Evolutionary conservation across 768 basidiomycete genomes (phyloP), one percentile per base, ranked within the genome.

Genomic region (Porphyrellus cyaneotinctus): DNA sequence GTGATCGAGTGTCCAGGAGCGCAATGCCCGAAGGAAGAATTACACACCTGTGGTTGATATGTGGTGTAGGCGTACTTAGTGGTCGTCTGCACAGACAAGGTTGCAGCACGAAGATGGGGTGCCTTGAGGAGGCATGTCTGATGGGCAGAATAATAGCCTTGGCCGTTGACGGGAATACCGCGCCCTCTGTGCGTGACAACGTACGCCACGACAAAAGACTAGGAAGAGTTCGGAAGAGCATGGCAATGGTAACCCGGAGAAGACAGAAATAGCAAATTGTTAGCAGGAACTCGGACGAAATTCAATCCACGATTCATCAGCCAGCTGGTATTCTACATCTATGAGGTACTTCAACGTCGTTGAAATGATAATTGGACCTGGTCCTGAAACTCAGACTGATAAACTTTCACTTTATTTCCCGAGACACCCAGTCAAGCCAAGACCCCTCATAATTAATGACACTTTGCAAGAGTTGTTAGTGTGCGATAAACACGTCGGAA

Each of bases 401-500:
- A 51, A 41, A 41, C 47, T 39, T 70, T 73, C 57, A 62, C 76
- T 75, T 52, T 70, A 75, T 58, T 73, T 83, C 65, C 73, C 74
- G 69, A 63, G 74, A 72, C 13, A 80, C 78, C 92, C 92, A 95
- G 59, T 95, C 89, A 48, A 91, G 68, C 90, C 91, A 95, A 18
- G 88, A 91, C 10, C 92, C 92, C 58, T 80, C 80, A 67, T 92
- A 95, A 63, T 93, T 94, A 52, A 82, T 67, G 44, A 84, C 64
- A 49, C 84, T 86, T 43, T 13, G 32, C 33, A 32, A 39, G 9
- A 26, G 7, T 15, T 18, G 23, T 51, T 6, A 46, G 30, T 17
- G 18, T 14, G 9, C 22, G 12, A 26, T 22, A 36, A 1, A 13
- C 1, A 45, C 5, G 47, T 30, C 30, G 28, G 32, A 41, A n/a